phyloP scores from a whole-genome alignment of 2,329 filamentous ascomycete species.

The Cadophora sp. region DNA sequence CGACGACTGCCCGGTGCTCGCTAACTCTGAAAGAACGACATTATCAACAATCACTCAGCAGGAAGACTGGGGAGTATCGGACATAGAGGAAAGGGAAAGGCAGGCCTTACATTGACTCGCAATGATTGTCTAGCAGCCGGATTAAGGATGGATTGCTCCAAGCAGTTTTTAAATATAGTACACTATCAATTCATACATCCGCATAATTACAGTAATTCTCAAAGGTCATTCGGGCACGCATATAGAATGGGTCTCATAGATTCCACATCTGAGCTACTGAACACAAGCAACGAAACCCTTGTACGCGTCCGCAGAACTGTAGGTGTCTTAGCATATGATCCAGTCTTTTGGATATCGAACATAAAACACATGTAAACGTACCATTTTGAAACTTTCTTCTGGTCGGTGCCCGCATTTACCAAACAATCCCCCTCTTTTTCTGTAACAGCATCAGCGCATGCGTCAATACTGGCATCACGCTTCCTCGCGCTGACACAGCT shows the following conservation, averaged over 20 bases:
- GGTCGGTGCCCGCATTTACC: not conserved
- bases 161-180: no score
- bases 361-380: not conserved
- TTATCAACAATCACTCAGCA: no score
- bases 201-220: no score
- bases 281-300: slow-evolving; percentile 8
- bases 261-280: not conserved
- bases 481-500: not conserved
- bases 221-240: no score
- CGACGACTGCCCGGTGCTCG: no score
- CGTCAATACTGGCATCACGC: not conserved
- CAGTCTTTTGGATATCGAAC: not conserved
- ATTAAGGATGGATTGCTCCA: no score
- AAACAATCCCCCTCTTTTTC: not conserved
- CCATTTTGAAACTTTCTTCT: slow-evolving; percentile 12
- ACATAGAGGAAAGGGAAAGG: no score
- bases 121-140: no score
- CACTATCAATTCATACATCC: no score
- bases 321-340: not conserved
- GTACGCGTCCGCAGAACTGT: not conserved
- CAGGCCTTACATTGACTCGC: no score
- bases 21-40: no score
- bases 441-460: slow-evolving; percentile 1
- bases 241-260: not conserved
- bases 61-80: no score